Conservation (phyloP, 148 eudicot genomes). For the Linanthus parryae region DNA sequence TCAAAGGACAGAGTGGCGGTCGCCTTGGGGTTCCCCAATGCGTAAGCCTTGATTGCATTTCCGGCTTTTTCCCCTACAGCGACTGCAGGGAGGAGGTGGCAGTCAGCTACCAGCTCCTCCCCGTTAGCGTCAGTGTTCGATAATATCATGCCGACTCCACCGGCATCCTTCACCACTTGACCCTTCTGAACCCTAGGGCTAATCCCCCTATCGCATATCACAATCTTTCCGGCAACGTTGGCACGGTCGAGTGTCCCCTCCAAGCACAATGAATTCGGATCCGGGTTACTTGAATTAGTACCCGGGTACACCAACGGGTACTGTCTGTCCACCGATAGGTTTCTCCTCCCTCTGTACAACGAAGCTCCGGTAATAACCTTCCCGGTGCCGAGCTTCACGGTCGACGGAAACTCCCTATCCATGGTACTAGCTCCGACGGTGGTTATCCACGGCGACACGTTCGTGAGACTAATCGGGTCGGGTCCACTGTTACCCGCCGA, state of each 20-base stretch:
- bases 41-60: constrained; percentile 50
- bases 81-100: constrained; percentile 79
- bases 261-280: constrained; percentile 70
- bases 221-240: constrained; percentile 62
- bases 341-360: constrained; percentile 55
- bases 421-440: constrained; percentile 93
- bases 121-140: constrained; percentile 74
- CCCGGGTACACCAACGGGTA: constrained; percentile 70
- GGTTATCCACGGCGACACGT: constrained; percentile 91
- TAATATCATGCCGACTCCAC: constrained; percentile 87
- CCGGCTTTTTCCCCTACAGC: constrained; percentile 73
- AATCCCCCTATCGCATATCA: constrained; percentile 86
- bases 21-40: constrained; percentile 29
- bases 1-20: constrained; percentile 53
- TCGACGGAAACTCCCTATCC: constrained; percentile 82
- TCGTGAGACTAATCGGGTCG: constrained; percentile 67
- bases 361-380: constrained; percentile 45
- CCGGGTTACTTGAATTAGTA: constrained; percentile 42
- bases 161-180: constrained; percentile 85
- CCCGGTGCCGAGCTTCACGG: constrained; percentile 59
- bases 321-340: constrained; percentile 24
- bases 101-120: constrained; percentile 87
- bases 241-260: constrained; percentile 68
- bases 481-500: constrained; percentile 96
- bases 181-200: constrained; percentile 92